phyloP scores from a whole-genome alignment of 345 rosid genomes.

The Xanthoceras sorbifolium region DNA sequence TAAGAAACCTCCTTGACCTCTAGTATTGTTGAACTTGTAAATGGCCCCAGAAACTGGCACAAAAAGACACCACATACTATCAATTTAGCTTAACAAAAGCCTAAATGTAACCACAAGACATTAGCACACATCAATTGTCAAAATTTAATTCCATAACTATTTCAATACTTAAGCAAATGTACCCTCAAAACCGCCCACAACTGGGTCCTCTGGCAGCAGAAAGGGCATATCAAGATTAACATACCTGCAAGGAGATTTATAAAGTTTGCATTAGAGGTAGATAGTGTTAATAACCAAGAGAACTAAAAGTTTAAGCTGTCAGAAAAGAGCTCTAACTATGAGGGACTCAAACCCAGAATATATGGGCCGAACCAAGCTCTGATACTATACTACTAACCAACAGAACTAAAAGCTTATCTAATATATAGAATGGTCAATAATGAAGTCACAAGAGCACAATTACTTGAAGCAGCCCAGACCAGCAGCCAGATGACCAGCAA shows the following conservation, averaged over 20 bases:
- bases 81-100: not conserved
- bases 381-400: no score
- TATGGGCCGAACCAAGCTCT: no score
- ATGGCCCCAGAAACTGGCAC: conserved; percentile 66
- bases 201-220: conserved; percentile 81
- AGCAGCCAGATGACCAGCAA: conserved; percentile 90
- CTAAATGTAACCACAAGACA: not conserved
- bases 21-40: conserved; percentile 69
- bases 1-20: conserved; percentile 82
- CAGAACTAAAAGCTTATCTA: no score
- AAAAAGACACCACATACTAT: not conserved
- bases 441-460: not conserved
- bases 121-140: not conserved
- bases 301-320: no score
- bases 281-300: no score
- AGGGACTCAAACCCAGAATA: no score
- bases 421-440: no score
- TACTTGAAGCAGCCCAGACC: conserved; percentile 88
- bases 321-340: no score
- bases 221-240: conserved; percentile 84
- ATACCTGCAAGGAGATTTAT: conserved; percentile 40
- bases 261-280: not conserved
- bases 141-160: not conserved
- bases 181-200: conserved; percentile 84
- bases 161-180: not conserved